Evolutionary conservation across 1,284 basidiomycete species (phyloP).

Genomic region (Apiotrichum laibachii): DNA sequence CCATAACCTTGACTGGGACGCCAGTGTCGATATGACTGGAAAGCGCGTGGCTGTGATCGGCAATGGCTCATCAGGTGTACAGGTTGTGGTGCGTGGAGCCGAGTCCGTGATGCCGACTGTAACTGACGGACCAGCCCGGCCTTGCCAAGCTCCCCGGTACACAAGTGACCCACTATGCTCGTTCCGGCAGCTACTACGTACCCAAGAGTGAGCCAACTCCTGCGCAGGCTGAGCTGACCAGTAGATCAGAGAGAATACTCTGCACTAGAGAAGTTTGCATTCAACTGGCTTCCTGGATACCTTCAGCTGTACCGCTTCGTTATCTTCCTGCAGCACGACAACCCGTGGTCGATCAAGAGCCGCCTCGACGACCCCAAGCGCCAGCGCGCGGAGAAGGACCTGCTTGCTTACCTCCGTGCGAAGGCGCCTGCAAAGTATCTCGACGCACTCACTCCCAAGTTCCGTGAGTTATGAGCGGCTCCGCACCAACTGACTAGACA

Average conservation of each 20-base stretch:
- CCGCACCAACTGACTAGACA: not conserved
- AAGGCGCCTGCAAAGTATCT: slow-evolving; percentile 17
- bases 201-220: slow-evolving; percentile 5
- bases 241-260: slow-evolving; percentile 9
- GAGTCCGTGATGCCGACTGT: slow-evolving; percentile 2
- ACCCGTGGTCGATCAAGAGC: not conserved
- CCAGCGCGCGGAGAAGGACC: not conserved
- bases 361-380: not conserved
- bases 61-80: slow-evolving; percentile 12
- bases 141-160: slow-evolving; percentile 7
- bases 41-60: slow-evolving; percentile 11
- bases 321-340: slow-evolving; percentile 9
- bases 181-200: slow-evolving; percentile 14
- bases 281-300: slow-evolving; percentile 14
- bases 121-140: slow-evolving; percentile 10
- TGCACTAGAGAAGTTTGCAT: slow-evolving; percentile 10
- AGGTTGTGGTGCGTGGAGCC: slow-evolving; percentile 2
- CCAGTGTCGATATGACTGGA: slow-evolving; percentile 12
- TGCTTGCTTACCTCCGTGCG: slow-evolving; percentile 6
- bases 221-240: not conserved
- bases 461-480: slow-evolving; percentile 4
- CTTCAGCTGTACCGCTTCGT: not conserved
- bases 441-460: slow-evolving; percentile 8
- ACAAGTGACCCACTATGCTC: slow-evolving; percentile 15
- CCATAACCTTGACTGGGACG: slow-evolving; percentile 45